Base-by-base conservation (phyloP, 805 yeast genomes). In the Myxozyma nipponensis region DNA sequence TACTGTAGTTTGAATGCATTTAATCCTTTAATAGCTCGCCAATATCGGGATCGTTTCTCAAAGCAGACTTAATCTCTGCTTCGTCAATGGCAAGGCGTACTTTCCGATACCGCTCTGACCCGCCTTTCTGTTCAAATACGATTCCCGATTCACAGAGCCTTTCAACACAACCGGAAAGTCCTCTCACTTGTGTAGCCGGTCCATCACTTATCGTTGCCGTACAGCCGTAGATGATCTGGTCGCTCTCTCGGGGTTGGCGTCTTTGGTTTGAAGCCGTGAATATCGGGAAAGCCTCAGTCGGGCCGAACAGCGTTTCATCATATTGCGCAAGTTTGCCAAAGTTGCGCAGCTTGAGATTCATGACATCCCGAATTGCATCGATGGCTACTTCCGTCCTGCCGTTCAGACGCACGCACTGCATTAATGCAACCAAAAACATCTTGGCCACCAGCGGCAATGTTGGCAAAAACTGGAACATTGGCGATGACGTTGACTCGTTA, bases 81-180 rank as follows among this genome's bases (percentile, higher is more conserved):
- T 79, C 83, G 2, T 90, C 79, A 0, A 87, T 72, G 57, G 78
- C 80, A 52, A 93, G 69, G 46, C 84, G 77, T 0, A 91, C 69
- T 49, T 81, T 67, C 22, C 82, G 75, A 48, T 78, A 69, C 44
- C 96, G 73, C 61, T 86, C 95, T 24, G 88, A 82, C 43, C 76
- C 77, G 50, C 78, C 70, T 42, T 77, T 77, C 62, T 86, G 95
- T 60, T 80, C 83, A 2, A 80, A 70, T 1, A 93, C 55, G 4
- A 91, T 70, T 0, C 97, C 98, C 39, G 82, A 80, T 49, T 89
- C 96, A 13, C 79, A 78, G 48, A 91, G 70, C 60, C 88, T 95
- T 42, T 75, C 73, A 5, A 89, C 61, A 1, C 86, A 74, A 46
- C 72, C 78, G 34, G 77, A 76, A 58, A 86, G 77, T 3, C 86